Conservation (phyloP, 805 yeast genomes). For the Debaryomyces castellii region DNA sequence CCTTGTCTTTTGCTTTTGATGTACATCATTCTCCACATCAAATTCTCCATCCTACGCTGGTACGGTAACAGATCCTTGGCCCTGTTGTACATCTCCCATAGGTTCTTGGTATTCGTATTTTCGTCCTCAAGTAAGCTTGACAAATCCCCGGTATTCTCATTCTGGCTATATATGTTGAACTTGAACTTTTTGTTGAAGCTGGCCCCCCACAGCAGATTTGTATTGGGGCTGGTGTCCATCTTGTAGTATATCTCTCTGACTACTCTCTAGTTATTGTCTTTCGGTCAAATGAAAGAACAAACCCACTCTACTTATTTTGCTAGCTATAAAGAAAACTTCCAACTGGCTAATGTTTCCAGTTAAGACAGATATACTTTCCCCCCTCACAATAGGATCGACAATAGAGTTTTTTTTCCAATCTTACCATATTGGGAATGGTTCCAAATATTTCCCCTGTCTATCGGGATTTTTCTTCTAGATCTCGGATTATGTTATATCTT, state of each 20-base stretch:
- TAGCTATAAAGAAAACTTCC: background rate
- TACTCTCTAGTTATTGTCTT: background rate
- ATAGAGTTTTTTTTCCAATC: background rate
- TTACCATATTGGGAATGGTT: background rate
- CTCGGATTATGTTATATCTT: background rate
- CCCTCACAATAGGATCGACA: background rate
- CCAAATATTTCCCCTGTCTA: background rate
- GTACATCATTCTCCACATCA: slow-evolving; percentile 87
- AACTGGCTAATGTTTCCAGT: background rate
- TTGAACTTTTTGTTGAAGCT: background rate
- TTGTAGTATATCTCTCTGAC: background rate
- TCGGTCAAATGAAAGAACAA: background rate
- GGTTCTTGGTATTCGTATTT: slow-evolving; percentile 17
- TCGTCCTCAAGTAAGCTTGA: slow-evolving; percentile 8
- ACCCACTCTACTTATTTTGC: background rate
- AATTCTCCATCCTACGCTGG: slow-evolving; percentile 73
- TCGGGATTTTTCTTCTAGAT: background rate
- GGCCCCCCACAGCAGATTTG: background rate
- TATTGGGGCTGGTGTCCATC: background rate
- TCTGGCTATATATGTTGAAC: background rate
- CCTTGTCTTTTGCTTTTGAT: slow-evolving; percentile 25
- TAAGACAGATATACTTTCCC: background rate
- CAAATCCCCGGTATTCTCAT: background rate
- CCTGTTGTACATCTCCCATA: slow-evolving; percentile 81
- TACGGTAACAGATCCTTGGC: slow-evolving; percentile 77